Percentiles rank a stretch among this genome's conserved stretches.
These are phyloP conservation scores for Cryptosporidium andersoni DNA, from an alignment of 169 alveolate species.

Conservation along the genomic window DNA sequence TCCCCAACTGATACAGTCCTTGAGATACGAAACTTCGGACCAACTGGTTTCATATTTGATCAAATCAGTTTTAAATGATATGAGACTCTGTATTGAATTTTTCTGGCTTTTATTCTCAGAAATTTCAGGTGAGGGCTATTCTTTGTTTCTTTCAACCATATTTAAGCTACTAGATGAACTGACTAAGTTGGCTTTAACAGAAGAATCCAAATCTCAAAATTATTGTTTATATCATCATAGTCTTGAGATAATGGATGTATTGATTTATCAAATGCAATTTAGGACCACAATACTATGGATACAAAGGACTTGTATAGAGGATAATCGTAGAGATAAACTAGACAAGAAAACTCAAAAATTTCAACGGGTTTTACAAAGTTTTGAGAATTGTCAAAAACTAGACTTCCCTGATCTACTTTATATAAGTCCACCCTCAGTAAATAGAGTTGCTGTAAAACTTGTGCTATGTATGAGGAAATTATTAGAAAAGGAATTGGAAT, in stretches of 20 bases:
- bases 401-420: not conserved
- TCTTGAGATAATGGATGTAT: slow-evolving; percentile 51
- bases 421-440: slow-evolving; percentile 18
- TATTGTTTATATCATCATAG: slow-evolving; percentile 55
- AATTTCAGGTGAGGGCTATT: slow-evolving; percentile 10
- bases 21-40: slow-evolving; percentile 71
- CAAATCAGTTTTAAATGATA: slow-evolving; percentile 12
- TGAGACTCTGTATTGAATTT: slow-evolving; percentile 55
- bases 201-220: not conserved
- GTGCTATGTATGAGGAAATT: slow-evolving; percentile 5
- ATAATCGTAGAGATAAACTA: slow-evolving; percentile 34
- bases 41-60: slow-evolving; percentile 49
- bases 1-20: slow-evolving; percentile 76
- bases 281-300: slow-evolving; percentile 56
- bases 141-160: slow-evolving; percentile 27
- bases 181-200: not conserved
- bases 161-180: slow-evolving; percentile 19
- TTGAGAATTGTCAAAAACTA: slow-evolving; percentile 28
- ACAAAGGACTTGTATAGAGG: slow-evolving; percentile 37
- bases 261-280: slow-evolving; percentile 63
- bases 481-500: slow-evolving; percentile 2
- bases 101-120: slow-evolving; percentile 73
- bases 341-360: slow-evolving; percentile 53
- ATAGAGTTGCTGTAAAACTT: slow-evolving; percentile 22
- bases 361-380: slow-evolving; percentile 10